Conservation (phyloP, 371 early-diverging fungal species). For the Lichtheimia corymbifera region DNA sequence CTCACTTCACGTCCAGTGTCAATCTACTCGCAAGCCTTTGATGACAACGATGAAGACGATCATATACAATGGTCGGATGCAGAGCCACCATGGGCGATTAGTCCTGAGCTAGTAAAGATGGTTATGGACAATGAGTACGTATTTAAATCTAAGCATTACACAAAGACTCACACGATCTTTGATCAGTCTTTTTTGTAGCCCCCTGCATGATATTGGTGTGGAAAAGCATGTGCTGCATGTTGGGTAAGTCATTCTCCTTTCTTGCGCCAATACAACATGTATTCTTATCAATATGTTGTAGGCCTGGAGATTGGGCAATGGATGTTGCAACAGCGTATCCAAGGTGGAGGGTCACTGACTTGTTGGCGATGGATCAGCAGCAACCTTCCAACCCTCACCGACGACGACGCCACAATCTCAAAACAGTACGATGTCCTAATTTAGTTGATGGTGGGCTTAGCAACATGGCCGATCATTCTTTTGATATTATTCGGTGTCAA, state of each 20-base stretch:
- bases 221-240: constrained; percentile 43
- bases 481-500: constrained; percentile 41
- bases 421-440: background rate
- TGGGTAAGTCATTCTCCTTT: constrained; percentile 22
- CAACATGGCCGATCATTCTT: constrained; percentile 28
- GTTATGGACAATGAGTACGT: constrained; percentile 43
- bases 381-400: background rate
- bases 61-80: background rate
- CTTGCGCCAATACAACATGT: too few species aligned
- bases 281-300: constrained; percentile 7
- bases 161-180: constrained; percentile 1
- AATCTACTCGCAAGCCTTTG: background rate
- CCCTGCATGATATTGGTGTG: constrained; percentile 16
- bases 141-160: background rate
- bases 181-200: constrained; percentile 30
- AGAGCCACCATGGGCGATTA: constrained; percentile 32
- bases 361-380: constrained; percentile 20
- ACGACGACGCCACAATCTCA: background rate
- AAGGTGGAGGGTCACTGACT: constrained; percentile 35
- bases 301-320: constrained; percentile 46
- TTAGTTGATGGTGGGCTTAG: constrained; percentile 28
- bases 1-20: constrained; percentile 31
- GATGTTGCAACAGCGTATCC: constrained; percentile 35
- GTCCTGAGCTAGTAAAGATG: constrained; percentile 38
- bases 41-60: background rate